phyloP scores from a whole-genome alignment of 148 eudicot genomes.

The Pharnaceum exiguum region DNA sequence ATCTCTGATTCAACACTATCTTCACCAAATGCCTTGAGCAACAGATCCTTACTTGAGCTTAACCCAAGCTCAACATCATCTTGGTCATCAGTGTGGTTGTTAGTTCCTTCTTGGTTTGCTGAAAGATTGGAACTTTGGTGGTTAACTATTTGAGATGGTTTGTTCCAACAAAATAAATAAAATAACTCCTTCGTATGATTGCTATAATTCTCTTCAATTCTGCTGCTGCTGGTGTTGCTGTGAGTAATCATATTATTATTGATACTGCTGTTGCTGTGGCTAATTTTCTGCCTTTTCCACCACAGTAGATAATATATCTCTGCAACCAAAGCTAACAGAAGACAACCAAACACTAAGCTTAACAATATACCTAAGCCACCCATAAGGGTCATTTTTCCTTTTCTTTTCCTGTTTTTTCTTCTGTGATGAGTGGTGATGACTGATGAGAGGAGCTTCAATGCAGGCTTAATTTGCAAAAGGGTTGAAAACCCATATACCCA shows the following conservation, averaged over 20 bases:
- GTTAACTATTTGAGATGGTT: slow-evolving; percentile 24
- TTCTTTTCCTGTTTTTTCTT: background rate
- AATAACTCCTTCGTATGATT: slow-evolving; percentile 32
- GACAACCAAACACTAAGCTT: slow-evolving; percentile 63
- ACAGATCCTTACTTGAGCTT: slow-evolving; percentile 33
- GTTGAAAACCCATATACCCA: slow-evolving; percentile 4
- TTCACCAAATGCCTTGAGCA: slow-evolving; percentile 28
- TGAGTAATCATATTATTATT: too few relatives aligned
- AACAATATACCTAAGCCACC: slow-evolving; percentile 69
- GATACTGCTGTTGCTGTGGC: slow-evolving; percentile 13
- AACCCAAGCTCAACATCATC: slow-evolving; percentile 48
- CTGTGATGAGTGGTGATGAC: too few relatives aligned
- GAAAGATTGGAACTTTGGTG: slow-evolving; percentile 4
- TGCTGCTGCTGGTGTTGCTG: slow-evolving; percentile 21
- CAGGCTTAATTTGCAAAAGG: background rate
- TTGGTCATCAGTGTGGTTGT: slow-evolving; percentile 25
- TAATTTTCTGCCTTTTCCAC: slow-evolving; percentile 54
- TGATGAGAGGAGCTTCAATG: background rate
- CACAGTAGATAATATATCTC: slow-evolving; percentile 79
- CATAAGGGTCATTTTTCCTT: slow-evolving; percentile 49
- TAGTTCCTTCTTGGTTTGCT: slow-evolving; percentile 17
- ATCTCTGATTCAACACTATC: slow-evolving; percentile 59
- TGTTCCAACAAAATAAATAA: slow-evolving; percentile 61
- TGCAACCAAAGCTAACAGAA: slow-evolving; percentile 58
- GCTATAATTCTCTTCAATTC: slow-evolving; percentile 27